These are phyloP conservation scores for Blastomyces emzantsi DNA, from an alignment of 2,329 filamentous ascomycete genomes.

Conservation along the genomic window DNA sequence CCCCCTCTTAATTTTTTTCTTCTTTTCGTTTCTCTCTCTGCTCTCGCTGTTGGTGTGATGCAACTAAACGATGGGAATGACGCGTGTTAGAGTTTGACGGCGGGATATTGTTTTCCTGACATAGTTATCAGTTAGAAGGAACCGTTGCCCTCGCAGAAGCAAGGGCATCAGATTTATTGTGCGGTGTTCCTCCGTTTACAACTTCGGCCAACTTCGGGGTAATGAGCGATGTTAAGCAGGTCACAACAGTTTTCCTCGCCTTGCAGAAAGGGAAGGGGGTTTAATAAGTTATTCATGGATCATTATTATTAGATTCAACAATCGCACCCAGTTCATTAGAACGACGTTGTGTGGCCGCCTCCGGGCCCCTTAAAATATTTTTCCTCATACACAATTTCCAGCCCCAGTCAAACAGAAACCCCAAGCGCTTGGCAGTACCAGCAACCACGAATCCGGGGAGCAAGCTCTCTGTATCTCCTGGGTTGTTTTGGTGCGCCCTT, in stretches of 20 bases:
- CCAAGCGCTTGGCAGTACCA: not conserved
- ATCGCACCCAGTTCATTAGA: not conserved
- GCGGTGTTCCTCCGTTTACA: too few species aligned
- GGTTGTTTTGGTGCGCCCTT: not conserved
- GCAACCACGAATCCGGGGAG: not conserved
- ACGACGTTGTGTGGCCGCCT: not conserved
- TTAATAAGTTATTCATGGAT: too few species aligned
- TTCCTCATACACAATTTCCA: not conserved
- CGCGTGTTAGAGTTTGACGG: too few species aligned
- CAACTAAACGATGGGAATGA: too few species aligned
- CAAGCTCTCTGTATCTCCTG: not conserved
- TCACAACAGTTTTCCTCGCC: not conserved
- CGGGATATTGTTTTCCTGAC: too few species aligned
- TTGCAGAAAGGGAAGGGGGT: not conserved
- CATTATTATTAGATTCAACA: too few species aligned
- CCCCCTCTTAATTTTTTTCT: not conserved
- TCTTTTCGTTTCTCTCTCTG: not conserved
- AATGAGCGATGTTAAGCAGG: too few species aligned
- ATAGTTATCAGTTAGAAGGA: too few species aligned
- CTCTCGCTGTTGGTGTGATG: not conserved
- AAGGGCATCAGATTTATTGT: too few species aligned
- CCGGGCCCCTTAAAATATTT: not conserved
- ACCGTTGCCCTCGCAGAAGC: too few species aligned
- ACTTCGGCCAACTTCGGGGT: too few species aligned
- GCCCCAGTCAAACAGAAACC: not conserved